phyloP scores from a whole-genome alignment of 1,284 basidiomycete genomes.

The Austroboletus niveus region DNA sequence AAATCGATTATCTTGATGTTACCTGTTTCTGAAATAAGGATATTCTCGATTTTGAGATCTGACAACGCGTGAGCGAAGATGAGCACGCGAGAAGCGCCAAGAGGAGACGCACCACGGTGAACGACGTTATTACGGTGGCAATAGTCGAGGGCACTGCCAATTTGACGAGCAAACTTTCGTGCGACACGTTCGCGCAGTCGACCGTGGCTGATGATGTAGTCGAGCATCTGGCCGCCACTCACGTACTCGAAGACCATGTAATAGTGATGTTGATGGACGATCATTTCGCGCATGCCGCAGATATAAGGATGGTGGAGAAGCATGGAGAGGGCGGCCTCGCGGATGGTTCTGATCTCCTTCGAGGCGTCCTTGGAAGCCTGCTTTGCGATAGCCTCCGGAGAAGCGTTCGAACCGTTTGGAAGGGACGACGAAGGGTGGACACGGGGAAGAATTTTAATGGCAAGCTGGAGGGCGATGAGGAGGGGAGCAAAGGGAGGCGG shows the following conservation, averaged over 20 bases:
- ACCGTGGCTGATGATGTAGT: constrained; percentile 99
- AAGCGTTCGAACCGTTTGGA: constrained; percentile 44
- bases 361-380: constrained; percentile 89
- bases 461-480: constrained; percentile 57
- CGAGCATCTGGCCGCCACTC: constrained; percentile 98
- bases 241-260: constrained; percentile 99
- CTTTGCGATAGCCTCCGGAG: constrained; percentile 66
- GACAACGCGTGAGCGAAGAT: background rate
- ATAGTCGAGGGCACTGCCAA: constrained; percentile 93
- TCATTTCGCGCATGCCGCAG: constrained; percentile 99
- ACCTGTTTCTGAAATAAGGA: constrained; percentile 96
- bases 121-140: constrained; percentile 98
- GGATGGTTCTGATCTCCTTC: constrained; percentile 94
- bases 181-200: constrained; percentile 92
- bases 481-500: background rate
- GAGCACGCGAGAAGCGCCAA: constrained; percentile 9
- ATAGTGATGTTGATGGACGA: constrained; percentile 93
- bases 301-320: constrained; percentile 98
- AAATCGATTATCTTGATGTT: constrained; percentile 99
- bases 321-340: constrained; percentile 92
- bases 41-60: constrained; percentile 99
- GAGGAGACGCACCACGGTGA: constrained; percentile 65
- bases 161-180: constrained; percentile 95
- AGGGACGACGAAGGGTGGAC: constrained; percentile 54
- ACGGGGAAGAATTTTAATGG: constrained; percentile 97